These are phyloP conservation scores for Suillus fuscotomentosus DNA, from an alignment of 768 basidiomycete genomes.

Conservation along the genomic window DNA sequence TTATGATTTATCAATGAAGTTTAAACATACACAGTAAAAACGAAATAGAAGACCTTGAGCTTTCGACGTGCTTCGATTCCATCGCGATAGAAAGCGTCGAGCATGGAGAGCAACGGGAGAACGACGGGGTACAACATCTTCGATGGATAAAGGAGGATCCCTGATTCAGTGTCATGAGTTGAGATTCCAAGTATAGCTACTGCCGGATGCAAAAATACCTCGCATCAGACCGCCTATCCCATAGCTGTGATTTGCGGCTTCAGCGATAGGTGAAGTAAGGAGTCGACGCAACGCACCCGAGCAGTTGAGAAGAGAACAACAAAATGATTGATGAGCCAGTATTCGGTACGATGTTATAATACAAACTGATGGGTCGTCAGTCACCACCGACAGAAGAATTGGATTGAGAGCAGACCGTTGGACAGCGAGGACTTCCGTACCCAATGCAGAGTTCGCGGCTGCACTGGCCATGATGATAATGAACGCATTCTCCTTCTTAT, in stretches of 20 bases:
- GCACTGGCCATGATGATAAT: constrained; percentile 58
- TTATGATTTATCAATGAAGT: not conserved
- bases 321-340: constrained; percentile 44
- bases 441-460: constrained; percentile 52
- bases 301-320: constrained; percentile 32
- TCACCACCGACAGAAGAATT: not conserved
- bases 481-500: constrained; percentile 60
- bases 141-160: constrained; percentile 40
- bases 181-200: not conserved
- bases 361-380: constrained; percentile 22
- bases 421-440: constrained; percentile 52
- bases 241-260: constrained; percentile 23
- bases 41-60: constrained; percentile 49
- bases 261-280: not conserved
- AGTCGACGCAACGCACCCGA: constrained; percentile 25
- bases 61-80: constrained; percentile 37
- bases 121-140: constrained; percentile 42
- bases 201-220: constrained; percentile 27
- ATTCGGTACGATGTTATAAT: constrained; percentile 52
- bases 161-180: constrained; percentile 4
- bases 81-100: constrained; percentile 42
- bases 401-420: constrained; percentile 30
- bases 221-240: constrained; percentile 55
- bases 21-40: constrained; percentile 17
- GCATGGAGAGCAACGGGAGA: constrained; percentile 22